These are phyloP conservation scores for Colletotrichum destructivum DNA, from an alignment of 2,329 filamentous ascomycete genomes.

Conservation along the genomic window DNA sequence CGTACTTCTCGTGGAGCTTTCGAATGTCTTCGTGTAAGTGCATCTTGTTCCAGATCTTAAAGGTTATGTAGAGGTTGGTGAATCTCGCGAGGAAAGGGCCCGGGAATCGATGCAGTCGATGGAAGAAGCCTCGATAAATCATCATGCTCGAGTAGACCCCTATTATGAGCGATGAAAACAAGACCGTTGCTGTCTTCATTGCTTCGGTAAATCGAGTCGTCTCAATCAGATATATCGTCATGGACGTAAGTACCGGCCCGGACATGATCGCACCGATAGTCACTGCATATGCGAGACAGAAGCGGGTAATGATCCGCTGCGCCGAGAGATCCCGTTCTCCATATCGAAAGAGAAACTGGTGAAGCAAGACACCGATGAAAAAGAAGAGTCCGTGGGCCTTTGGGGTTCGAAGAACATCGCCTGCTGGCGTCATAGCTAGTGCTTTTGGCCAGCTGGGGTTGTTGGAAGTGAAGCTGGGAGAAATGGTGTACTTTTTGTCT, in stretches of 20 bases:
- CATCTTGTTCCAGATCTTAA: constrained; percentile 42
- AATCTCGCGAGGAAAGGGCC: constrained; percentile 47
- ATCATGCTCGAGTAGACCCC: constrained; percentile 45
- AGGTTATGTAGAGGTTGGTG: constrained; percentile 45
- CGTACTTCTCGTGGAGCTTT: constrained; percentile 48
- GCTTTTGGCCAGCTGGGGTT: background rate
- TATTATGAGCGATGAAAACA: constrained; percentile 4
- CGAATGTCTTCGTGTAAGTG: constrained; percentile 47
- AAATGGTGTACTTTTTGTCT: background rate
- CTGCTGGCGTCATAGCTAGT: background rate
- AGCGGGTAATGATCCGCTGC: constrained; percentile 20
- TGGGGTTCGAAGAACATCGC: background rate
- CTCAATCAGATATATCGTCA: background rate
- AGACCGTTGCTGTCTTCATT: background rate
- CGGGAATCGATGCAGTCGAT: constrained; percentile 47
- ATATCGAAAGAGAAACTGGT: constrained; percentile 43
- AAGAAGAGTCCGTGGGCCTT: constrained; percentile 22
- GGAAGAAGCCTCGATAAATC: constrained; percentile 45
- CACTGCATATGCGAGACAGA: background rate
- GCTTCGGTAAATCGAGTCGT: background rate
- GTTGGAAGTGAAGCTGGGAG: too few species aligned
- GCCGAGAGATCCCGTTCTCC: constrained; percentile 48
- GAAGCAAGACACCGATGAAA: constrained; percentile 18
- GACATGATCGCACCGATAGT: background rate
- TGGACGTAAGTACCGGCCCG: background rate